A percentile compares a stretch with the other conserved stretches of the same genome.
Conservation (phyloP, 78 protist genomes). For the Ministeria vibrans region DNA sequence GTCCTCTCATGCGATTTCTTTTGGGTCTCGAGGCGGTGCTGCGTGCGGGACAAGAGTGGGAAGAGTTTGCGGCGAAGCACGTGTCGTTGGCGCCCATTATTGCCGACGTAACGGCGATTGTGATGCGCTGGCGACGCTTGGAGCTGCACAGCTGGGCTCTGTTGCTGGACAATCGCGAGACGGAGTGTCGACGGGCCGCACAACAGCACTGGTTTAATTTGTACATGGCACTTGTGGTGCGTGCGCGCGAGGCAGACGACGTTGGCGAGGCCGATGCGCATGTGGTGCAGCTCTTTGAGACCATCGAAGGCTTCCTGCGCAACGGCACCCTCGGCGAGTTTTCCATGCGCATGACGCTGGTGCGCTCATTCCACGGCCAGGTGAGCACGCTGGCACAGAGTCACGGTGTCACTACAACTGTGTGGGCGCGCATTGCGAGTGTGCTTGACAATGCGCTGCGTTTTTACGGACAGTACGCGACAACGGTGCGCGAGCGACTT, state of each 20-base stretch:
- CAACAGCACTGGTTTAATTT: neutral
- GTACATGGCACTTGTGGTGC: neutral
- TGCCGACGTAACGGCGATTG: neutral
- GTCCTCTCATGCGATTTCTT: slow-evolving; percentile 7
- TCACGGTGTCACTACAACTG: neutral
- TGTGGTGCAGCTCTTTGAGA: neutral
- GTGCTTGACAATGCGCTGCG: neutral
- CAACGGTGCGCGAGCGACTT: neutral
- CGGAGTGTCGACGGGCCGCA: neutral
- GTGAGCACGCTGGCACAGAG: neutral
- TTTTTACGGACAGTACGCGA: neutral
- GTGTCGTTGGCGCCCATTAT: slow-evolving; percentile 24
- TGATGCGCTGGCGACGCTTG: slow-evolving; percentile 51
- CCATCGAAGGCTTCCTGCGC: slow-evolving; percentile 1
- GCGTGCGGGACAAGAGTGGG: slow-evolving; percentile 52
- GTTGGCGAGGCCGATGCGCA: neutral
- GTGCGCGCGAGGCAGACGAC: neutral
- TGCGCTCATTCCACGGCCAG: neutral
- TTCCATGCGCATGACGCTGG: slow-evolving; percentile 7
- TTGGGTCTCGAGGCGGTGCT: slow-evolving; percentile 50
- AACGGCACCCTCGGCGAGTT: slow-evolving; percentile 7
- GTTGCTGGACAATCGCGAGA: neutral
- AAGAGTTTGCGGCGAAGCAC: slow-evolving; percentile 26
- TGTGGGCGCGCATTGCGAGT: neutral
- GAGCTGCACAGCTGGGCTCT: slow-evolving; percentile 51